Evolutionary conservation across 805 yeast genomes (phyloP), one percentile per base, ranked within the genome.

Genomic region (Wickerhamomyces strasburgensis): DNA sequence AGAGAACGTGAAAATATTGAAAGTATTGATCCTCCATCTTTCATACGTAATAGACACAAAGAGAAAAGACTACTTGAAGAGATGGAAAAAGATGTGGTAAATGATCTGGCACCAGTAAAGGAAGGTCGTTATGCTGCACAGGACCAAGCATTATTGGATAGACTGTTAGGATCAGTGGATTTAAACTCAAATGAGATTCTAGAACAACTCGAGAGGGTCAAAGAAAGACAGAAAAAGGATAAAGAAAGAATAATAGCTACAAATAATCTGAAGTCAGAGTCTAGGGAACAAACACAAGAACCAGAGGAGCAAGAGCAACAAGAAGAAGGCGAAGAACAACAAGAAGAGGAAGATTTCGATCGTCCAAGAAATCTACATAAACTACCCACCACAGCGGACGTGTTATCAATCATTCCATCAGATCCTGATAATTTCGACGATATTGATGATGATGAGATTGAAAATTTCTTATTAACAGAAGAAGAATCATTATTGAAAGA

Each of bases 361-460:
- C 60, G 71, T 33, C 82, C 82, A 2, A 62, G 58, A 35, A 81
- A 83, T 53, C 61, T 84, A 37, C 73, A 70, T 23, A 57, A 58
- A 43, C 54, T 80, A 19, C 87, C 89, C 1, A 78, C 74, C 6
- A 71, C 89, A 0, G 61, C 56, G 10, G 73, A 80, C 1, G 52
- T 82, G 5, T 60, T 81, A 14, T 60, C 62, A 0, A 69, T 63
- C 34, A 66, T 85, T 3, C 58, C 75, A 0, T 84, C 82, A 19
- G 80, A 75, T 33, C 78, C 75, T 1, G 81, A 73, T 2, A 67
- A 77, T 34, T 66, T 82, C 31, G 78, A 79, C 7, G 95, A 87
- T 50, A 82, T 82, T 5, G 94, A 85, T 47, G 97, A 88, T 54
- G 90, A 79, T 11, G 96, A 87, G 47, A 67, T 86, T 10, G 77